phyloP scores from a whole-genome alignment of 2,329 filamentous ascomycete species.

The Hysterium pulicare region DNA sequence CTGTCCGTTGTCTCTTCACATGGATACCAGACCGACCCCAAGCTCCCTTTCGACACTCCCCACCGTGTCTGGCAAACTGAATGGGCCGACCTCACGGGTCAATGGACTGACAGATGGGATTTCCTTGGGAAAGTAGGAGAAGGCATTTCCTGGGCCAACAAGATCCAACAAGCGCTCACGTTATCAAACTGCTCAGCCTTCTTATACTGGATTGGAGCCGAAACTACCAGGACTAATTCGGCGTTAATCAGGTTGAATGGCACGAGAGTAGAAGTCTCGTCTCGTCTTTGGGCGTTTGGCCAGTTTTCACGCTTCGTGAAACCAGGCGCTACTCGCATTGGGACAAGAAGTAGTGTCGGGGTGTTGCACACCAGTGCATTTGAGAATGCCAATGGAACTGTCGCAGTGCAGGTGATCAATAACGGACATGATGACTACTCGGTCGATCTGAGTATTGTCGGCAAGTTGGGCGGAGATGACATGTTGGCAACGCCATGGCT shows the following conservation, averaged over 20 bases:
- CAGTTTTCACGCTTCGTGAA: conserved; percentile 34
- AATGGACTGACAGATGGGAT: conserved; percentile 43
- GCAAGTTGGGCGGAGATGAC: conserved; percentile 9
- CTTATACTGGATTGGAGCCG: conserved; percentile 51
- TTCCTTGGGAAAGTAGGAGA: conserved; percentile 44
- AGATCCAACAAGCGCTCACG: conserved; percentile 47
- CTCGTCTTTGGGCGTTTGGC: conserved; percentile 38
- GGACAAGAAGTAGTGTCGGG: conserved; percentile 19
- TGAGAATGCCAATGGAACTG: conserved; percentile 22
- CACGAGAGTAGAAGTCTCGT: conserved; percentile 25
- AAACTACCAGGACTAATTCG: conserved; percentile 28
- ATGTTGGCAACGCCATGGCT: background rate
- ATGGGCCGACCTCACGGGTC: conserved; percentile 41
- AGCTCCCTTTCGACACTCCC: conserved; percentile 38
- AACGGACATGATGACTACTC: conserved; percentile 12
- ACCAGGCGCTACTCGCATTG: conserved; percentile 33
- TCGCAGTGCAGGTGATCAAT: conserved; percentile 30
- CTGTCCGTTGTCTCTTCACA: conserved; percentile 39
- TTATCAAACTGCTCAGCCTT: conserved; percentile 48
- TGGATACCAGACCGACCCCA: conserved; percentile 40
- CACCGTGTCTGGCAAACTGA: conserved; percentile 52
- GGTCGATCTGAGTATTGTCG: background rate
- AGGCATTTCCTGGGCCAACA: conserved; percentile 53
- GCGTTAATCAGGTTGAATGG: conserved; percentile 24
- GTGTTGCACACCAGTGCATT: conserved; percentile 25